Conservation (phyloP, 1,139 yeast genomes). For the Geotrichum citri-aurantii region DNA sequence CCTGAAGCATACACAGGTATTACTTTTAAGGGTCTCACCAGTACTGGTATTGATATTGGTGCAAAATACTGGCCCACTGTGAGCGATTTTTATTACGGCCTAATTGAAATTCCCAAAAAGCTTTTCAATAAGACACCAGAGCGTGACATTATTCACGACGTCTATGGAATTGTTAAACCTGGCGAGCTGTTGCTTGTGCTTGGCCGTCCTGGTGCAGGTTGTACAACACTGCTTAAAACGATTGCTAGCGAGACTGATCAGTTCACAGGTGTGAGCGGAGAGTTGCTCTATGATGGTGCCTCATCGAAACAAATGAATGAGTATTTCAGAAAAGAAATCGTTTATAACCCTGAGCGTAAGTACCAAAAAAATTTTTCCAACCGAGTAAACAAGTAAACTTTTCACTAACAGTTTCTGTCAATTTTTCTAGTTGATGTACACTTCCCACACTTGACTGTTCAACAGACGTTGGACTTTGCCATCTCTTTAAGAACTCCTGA, state of each 20-base stretch:
- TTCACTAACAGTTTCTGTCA: neutral
- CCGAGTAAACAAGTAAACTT: no score
- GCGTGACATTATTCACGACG: slow-evolving; percentile 41
- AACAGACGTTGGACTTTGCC: slow-evolving; percentile 57
- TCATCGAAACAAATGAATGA: slow-evolving; percentile 46
- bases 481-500: slow-evolving; percentile 57
- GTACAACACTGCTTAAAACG: slow-evolving; percentile 52
- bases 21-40: slow-evolving; percentile 42
- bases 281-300: slow-evolving; percentile 49
- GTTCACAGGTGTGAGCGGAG: slow-evolving; percentile 41
- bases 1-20: slow-evolving; percentile 46
- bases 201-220: slow-evolving; percentile 67
- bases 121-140: slow-evolving; percentile 30
- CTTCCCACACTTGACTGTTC: slow-evolving; percentile 60
- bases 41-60: slow-evolving; percentile 47
- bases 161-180: slow-evolving; percentile 44
- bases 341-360: slow-evolving; percentile 51
- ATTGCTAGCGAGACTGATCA: slow-evolving; percentile 48
- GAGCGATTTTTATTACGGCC: slow-evolving; percentile 38
- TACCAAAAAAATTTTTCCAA: slow-evolving; percentile 36
- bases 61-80: slow-evolving; percentile 48
- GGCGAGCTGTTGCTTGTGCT: slow-evolving; percentile 59
- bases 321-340: slow-evolving; percentile 46
- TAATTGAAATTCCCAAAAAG: slow-evolving; percentile 31
- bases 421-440: slow-evolving; percentile 42